Conservation (phyloP, 2,329 filamentous ascomycete genomes). For the Thelonectria blattea region DNA sequence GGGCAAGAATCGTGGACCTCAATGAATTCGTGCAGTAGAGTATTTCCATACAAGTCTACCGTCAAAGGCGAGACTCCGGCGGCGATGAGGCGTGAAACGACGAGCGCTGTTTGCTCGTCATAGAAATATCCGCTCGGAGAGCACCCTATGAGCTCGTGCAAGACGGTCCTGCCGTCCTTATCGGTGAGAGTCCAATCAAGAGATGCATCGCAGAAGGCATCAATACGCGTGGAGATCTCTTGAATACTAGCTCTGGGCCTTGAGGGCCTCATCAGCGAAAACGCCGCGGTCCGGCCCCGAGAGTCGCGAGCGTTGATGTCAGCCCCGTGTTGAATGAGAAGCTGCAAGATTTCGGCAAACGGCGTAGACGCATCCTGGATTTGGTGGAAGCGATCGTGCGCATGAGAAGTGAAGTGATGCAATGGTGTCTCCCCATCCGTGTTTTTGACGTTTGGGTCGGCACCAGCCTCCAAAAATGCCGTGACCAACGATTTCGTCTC, state of each 20-base stretch:
- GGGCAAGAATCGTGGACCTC: neutral
- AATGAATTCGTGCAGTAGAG: conserved; percentile 24
- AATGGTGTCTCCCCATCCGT: conserved; percentile 22
- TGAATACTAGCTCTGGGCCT: neutral
- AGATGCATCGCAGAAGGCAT: neutral
- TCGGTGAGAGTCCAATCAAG: neutral
- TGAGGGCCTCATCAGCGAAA: neutral
- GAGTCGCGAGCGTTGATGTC: conserved; percentile 15
- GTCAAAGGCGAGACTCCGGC: neutral
- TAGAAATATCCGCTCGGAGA: neutral
- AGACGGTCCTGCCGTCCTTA: neutral
- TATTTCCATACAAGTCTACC: conserved; percentile 25
- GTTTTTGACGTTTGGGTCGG: conserved; percentile 5
- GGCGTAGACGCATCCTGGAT: neutral
- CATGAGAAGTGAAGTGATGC: conserved; percentile 12
- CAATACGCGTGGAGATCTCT: neutral
- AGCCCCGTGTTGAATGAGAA: conserved; percentile 7
- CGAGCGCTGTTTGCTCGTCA: neutral
- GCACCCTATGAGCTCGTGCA: neutral
- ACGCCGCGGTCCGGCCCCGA: conserved; percentile 20
- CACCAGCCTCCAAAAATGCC: conserved; percentile 1
- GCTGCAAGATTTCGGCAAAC: neutral
- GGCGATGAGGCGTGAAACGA: neutral
- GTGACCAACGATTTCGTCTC: neutral
- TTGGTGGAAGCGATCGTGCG: neutral